These are phyloP conservation scores for Schwanniomyces yamadae DNA, from an alignment of 805 yeast species.

Conservation along the genomic window DNA sequence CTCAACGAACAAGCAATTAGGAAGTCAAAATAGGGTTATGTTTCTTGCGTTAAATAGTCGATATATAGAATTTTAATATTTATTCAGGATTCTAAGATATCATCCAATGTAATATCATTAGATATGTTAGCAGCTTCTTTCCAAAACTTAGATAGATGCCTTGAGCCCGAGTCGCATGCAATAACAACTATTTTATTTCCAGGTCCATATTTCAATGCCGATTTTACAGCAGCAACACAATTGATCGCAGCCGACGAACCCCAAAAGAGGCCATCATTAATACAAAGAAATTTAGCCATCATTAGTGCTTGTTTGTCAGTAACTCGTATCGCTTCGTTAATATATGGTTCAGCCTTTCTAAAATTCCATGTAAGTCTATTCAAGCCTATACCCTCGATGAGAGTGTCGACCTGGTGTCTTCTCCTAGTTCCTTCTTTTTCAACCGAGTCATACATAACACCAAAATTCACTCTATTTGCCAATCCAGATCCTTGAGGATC, in stretches of 20 bases:
- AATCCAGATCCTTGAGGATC: constrained; percentile 97
- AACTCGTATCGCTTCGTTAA: constrained; percentile 80
- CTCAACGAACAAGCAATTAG: constrained; percentile 12
- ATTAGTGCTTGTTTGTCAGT: constrained; percentile 75
- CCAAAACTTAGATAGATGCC: constrained; percentile 95
- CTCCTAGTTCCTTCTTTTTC: constrained; percentile 93
- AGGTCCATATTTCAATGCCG: constrained; percentile 44
- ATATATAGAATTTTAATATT: background rate
- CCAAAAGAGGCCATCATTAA: constrained; percentile 84
- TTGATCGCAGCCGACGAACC: constrained; percentile 94
- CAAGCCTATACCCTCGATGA: constrained; percentile 91
- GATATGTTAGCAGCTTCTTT: constrained; percentile 53
- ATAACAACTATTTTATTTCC: constrained; percentile 77
- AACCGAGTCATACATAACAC: constrained; percentile 88
- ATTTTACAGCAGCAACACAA: constrained; percentile 80
- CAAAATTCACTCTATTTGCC: constrained; percentile 77
- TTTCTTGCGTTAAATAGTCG: background rate
- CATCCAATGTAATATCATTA: constrained; percentile 35
- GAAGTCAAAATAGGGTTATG: background rate
- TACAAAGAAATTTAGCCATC: constrained; percentile 84
- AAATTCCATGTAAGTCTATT: constrained; percentile 86
- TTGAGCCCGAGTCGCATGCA: constrained; percentile 88
- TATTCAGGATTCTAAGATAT: constrained; percentile 23
- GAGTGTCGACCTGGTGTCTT: constrained; percentile 93
- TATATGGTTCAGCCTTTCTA: constrained; percentile 60